Evolutionary conservation across 176 grass and related monocot genomes (phyloP).

Genomic region (Ampelocalamus luodianensis): DNA sequence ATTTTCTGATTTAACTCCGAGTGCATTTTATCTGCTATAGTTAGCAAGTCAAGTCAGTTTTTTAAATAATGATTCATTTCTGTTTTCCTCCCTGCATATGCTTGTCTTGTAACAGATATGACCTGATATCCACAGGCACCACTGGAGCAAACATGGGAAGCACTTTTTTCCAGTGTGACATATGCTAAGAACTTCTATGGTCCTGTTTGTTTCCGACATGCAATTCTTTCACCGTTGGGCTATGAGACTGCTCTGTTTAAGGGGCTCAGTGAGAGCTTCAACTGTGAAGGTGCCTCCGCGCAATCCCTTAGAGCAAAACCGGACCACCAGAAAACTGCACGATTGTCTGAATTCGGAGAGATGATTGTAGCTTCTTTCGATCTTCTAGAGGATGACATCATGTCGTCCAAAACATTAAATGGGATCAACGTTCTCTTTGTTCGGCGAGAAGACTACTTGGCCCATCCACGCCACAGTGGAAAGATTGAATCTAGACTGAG

Average conservation of each 20-base stretch:
- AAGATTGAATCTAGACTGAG: conserved; percentile 88
- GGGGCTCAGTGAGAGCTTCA: conserved; percentile 81
- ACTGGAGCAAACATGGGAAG: conserved; percentile 93
- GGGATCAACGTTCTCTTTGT: conserved; percentile 86
- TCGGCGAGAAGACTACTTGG: conserved; percentile 90
- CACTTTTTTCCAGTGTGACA: conserved; percentile 78
- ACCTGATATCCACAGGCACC: conserved; percentile 64
- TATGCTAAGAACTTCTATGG: conserved; percentile 92
- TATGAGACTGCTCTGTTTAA: conserved; percentile 97
- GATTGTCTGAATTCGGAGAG: conserved; percentile 96
- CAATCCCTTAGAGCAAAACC: conserved; percentile 54
- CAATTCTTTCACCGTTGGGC: conserved; percentile 87
- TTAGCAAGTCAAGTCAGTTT: conserved; percentile 16
- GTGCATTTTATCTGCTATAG: conserved; percentile 31
- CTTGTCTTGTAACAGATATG: conserved; percentile 44
- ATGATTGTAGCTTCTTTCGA: conserved; percentile 75
- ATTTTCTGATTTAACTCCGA: not conserved
- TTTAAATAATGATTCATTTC: conserved; percentile 13
- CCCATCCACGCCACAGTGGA: conserved; percentile 89
- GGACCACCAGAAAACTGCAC: conserved; percentile 68
- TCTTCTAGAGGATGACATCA: conserved; percentile 56
- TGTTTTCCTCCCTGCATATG: conserved; percentile 17
- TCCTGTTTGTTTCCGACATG: conserved; percentile 90
- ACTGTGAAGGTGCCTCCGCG: conserved; percentile 64
- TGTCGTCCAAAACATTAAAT: conserved; percentile 45